A percentile compares a stretch with the other conserved stretches of the same genome.
phyloP scores from a whole-genome alignment of 176 grass and related monocot species.

The Bothriochloa decipiens region DNA sequence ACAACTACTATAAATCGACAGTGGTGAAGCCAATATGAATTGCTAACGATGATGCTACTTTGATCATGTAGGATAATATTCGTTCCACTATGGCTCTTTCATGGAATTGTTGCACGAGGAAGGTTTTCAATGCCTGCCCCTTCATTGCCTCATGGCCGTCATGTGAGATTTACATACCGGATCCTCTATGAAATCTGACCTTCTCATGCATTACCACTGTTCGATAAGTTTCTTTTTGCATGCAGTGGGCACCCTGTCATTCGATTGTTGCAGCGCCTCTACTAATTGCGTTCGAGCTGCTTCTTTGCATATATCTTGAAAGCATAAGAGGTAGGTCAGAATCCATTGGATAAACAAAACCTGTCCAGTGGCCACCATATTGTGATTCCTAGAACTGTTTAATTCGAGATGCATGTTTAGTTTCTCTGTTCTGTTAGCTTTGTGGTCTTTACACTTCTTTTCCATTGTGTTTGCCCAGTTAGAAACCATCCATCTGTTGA shows the following conservation, averaged over 20 bases:
- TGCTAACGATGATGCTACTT: conserved; percentile 34
- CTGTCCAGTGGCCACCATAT: not conserved
- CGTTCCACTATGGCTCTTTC: conserved; percentile 91
- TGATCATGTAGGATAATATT: conserved; percentile 74
- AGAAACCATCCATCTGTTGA: conserved; percentile 58
- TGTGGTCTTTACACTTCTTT: not conserved
- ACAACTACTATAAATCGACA: not conserved
- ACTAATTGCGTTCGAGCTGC: conserved; percentile 86
- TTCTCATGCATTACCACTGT: not conserved
- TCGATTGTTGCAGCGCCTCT: conserved; percentile 74
- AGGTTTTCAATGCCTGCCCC: conserved; percentile 97
- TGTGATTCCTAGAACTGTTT: conserved; percentile 4
- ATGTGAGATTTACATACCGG: conserved; percentile 57
- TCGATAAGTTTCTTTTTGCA: conserved; percentile 29
- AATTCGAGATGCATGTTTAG: not conserved
- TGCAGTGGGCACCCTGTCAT: conserved; percentile 97
- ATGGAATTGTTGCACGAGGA: conserved; percentile 74
- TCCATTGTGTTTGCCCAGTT: conserved; percentile 33
- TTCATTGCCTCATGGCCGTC: conserved; percentile 85
- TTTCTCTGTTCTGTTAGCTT: not conserved
- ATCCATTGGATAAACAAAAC: not conserved
- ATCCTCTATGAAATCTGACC: not conserved
- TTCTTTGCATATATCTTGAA: conserved; percentile 91
- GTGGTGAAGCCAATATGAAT: not conserved
- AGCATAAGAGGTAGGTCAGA: conserved; percentile 61